Evolutionary conservation across 2,329 filamentous ascomycete species (phyloP), one percentile per base, ranked within the genome.

Genomic region (Zasmidium angulare): DNA sequence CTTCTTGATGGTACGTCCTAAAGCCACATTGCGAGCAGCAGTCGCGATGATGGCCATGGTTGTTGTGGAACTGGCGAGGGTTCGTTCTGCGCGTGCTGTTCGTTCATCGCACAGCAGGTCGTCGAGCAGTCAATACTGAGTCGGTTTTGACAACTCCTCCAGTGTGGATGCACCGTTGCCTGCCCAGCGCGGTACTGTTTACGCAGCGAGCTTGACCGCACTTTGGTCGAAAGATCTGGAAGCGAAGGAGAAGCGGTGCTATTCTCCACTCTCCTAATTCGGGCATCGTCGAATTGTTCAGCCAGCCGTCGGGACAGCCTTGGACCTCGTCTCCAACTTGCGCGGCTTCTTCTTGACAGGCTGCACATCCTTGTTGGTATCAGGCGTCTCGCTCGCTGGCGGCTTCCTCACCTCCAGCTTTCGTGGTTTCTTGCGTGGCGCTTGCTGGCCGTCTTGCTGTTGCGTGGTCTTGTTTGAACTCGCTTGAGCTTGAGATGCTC

Each of bases 41-140:
- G 67, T 56, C 19, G 65, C 65, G 23, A 67, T 58, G 49, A 58
- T 65, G 24, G 54, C 55, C 65, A 67, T 67, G 24, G 36, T 19
- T 43, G 14, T 43, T 43, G 36, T 43, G 36, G n/a, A n/a, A n/a
- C n/a, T n/a, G n/a, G n/a, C n/a, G n/a, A n/a, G n/a, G n/a, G 29
- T 36, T 36, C 29, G 29, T 36, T 14, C 14, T 36, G 29, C 7
- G 14, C 29, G 7, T 36, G 29, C 7, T 7, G 29, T 36, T 36
- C 7, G 7, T 36, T 36, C 7, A 7, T 36, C 29, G 29, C 14
- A 36, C 29, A 36, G 7, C 29, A 7, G 14, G 29, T 36, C 29
- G 7, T 14, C 36, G 9, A 17, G 3, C n/a, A 17, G n/a, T 43
- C 36, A 17, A 43, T 43, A 4, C 9, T 3, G 36, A 36, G 29